These are phyloP conservation scores for Sergeia podlipaevii DNA, from an alignment of 208 protist genomes.

Conservation along the genomic window DNA sequence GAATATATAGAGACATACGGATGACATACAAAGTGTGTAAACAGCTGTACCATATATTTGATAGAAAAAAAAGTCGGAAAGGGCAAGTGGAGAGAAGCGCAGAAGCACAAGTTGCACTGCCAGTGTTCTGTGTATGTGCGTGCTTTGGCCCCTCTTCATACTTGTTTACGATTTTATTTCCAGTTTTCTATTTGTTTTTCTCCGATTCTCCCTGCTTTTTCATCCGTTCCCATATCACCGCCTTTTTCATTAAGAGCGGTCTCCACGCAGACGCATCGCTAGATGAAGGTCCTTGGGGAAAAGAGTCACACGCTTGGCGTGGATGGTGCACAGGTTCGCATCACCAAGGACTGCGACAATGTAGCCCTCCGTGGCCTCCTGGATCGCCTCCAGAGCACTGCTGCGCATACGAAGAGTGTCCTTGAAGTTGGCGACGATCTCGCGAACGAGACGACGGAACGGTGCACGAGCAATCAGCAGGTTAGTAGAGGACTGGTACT, in stretches of 20 bases:
- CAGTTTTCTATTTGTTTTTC: background rate
- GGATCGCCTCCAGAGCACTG: slow-evolving; percentile 85
- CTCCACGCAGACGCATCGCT: slow-evolving; percentile 97
- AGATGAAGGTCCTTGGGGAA: slow-evolving; percentile 99
- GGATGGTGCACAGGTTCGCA: slow-evolving; percentile 97
- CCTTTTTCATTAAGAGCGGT: slow-evolving; percentile 32
- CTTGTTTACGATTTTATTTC: background rate
- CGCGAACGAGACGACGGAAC: slow-evolving; percentile 99
- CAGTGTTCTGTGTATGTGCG: background rate
- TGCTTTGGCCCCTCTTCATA: background rate
- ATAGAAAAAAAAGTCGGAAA: slow-evolving; percentile 10
- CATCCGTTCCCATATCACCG: slow-evolving; percentile 7
- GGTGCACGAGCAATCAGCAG: slow-evolving; percentile 98
- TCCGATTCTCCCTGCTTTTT: background rate
- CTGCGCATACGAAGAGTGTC: slow-evolving; percentile 72
- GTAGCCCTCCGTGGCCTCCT: slow-evolving; percentile 98
- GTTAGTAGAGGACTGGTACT: slow-evolving; percentile 98
- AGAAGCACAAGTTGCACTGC: slow-evolving; percentile 4
- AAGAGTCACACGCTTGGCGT: slow-evolving; percentile 98
- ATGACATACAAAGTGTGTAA: slow-evolving; percentile 8
- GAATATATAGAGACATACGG: slow-evolving; percentile 12
- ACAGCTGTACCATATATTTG: too few relatives aligned
- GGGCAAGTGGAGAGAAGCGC: slow-evolving; percentile 1
- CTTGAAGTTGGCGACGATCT: slow-evolving; percentile 97
- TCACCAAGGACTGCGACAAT: slow-evolving; percentile 91